Evolutionary conservation across 1,139 yeast genomes (phyloP).

Genomic region (Hanseniaspora sp.): DNA sequence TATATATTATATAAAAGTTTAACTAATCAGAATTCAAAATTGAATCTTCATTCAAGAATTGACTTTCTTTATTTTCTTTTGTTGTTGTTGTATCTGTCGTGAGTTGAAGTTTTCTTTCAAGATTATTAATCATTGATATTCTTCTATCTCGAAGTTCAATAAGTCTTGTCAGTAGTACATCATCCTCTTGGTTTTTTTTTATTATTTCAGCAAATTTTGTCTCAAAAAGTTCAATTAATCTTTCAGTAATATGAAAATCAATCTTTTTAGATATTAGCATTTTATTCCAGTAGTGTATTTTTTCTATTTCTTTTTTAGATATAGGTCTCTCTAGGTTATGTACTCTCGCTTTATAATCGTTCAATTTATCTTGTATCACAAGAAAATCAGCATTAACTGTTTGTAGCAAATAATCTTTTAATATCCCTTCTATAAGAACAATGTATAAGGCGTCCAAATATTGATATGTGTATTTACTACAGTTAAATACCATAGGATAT

Average conservation of each 20-base stretch:
- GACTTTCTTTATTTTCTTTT: not conserved
- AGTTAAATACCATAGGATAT: slow-evolving; percentile 19
- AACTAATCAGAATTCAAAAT: too few species aligned
- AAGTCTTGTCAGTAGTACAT: slow-evolving; percentile 7
- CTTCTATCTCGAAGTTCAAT: slow-evolving; percentile 2
- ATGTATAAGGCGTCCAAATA: slow-evolving; percentile 32
- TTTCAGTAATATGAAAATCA: slow-evolving; percentile 10
- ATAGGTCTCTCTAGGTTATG: not conserved
- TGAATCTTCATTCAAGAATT: not conserved
- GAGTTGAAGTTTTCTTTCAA: not conserved
- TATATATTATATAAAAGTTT: not conserved
- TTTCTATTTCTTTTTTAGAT: slow-evolving; percentile 1
- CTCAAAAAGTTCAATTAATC: not conserved
- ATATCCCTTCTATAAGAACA: slow-evolving; percentile 33
- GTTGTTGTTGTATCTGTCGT: not conserved
- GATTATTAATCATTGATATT: not conserved
- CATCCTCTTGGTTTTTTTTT: slow-evolving; percentile 10
- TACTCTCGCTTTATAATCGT: not conserved
- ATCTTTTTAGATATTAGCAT: slow-evolving; percentile 6
- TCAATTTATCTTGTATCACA: slow-evolving; percentile 5
- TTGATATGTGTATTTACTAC: slow-evolving; percentile 24
- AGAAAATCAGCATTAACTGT: slow-evolving; percentile 10
- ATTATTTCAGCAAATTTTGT: slow-evolving; percentile 1
- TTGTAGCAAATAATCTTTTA: slow-evolving; percentile 26
- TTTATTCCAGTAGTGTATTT: slow-evolving; percentile 1